These are phyloP conservation scores for Tylopilus sp. DNA, from an alignment of 768 basidiomycete species.

Conservation along the genomic window DNA sequence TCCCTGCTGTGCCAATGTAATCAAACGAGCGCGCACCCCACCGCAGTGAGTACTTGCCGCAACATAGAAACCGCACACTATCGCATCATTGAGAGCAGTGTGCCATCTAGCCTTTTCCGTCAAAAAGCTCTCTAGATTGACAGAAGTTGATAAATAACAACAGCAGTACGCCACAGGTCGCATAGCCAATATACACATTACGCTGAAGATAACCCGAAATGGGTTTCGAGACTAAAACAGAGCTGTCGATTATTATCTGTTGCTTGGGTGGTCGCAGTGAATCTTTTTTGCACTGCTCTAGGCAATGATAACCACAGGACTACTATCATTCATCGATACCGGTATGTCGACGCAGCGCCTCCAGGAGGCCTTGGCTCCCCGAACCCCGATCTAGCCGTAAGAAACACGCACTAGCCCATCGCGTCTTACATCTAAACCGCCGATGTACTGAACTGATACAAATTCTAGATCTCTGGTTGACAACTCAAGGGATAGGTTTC, in stretches of 20 bases:
- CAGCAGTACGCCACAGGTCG: not conserved
- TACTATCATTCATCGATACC: not conserved
- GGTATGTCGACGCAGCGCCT: not conserved
- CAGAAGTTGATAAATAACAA: not conserved
- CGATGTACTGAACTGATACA: not conserved
- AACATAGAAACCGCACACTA: not conserved
- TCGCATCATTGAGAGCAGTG: slow-evolving; percentile 13
- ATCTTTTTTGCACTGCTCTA: not conserved
- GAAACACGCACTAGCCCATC: not conserved
- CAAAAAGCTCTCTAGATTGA: not conserved
- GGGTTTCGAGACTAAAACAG: not conserved
- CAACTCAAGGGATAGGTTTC: slow-evolving; percentile 7
- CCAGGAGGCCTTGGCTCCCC: not conserved
- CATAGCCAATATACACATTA: slow-evolving; percentile 4
- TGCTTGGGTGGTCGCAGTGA: not conserved
- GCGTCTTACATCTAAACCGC: not conserved
- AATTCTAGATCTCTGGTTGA: slow-evolving; percentile 2
- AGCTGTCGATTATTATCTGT: not conserved
- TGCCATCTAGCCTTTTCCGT: not conserved
- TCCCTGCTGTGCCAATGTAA: not conserved
- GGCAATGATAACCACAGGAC: not conserved
- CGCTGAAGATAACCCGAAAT: slow-evolving; percentile 8
- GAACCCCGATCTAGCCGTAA: not conserved
- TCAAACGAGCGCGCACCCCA: not conserved
- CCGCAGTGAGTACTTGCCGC: slow-evolving; percentile 1